These are phyloP conservation scores for Articulospora tetracladia DNA, from an alignment of 495 filamentous ascomycete genomes.

Conservation along the genomic window DNA sequence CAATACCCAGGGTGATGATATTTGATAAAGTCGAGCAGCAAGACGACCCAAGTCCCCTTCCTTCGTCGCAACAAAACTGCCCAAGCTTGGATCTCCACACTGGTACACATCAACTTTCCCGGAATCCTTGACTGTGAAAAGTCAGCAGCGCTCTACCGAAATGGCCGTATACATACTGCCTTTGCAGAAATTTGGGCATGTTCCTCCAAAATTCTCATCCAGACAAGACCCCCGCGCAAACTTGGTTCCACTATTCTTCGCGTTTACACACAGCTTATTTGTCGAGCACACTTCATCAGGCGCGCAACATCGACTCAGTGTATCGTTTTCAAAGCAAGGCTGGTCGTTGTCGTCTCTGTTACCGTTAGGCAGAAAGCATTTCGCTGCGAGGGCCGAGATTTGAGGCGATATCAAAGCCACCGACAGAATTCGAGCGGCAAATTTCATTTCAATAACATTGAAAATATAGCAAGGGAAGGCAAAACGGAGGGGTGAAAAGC, in stretches of 20 bases:
- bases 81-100: constrained; percentile 2
- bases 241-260: neutral
- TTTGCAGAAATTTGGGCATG: constrained; percentile 6
- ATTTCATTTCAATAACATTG: neutral
- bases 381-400: neutral
- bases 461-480: neutral
- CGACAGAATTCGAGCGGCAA: neutral
- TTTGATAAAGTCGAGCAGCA: neutral
- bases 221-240: constrained; percentile 7
- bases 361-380: constrained; percentile 5
- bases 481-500: neutral
- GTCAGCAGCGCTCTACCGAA: neutral
- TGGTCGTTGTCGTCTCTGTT: neutral
- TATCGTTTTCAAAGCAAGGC: constrained; percentile 3
- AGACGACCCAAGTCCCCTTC: neutral
- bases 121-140: constrained; percentile 1
- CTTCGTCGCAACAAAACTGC: constrained; percentile 10
- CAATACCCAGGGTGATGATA: neutral
- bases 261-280: constrained; percentile 4
- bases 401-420: neutral
- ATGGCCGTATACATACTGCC: neutral
- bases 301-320: constrained; percentile 1
- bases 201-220: neutral
- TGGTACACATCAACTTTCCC: constrained; percentile 1
- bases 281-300: constrained; percentile 5